A percentile compares a stretch with the other conserved stretches of the same genome.
phyloP scores from a whole-genome alignment of 768 basidiomycete species.

The Lepiota brunneoincarnata region DNA sequence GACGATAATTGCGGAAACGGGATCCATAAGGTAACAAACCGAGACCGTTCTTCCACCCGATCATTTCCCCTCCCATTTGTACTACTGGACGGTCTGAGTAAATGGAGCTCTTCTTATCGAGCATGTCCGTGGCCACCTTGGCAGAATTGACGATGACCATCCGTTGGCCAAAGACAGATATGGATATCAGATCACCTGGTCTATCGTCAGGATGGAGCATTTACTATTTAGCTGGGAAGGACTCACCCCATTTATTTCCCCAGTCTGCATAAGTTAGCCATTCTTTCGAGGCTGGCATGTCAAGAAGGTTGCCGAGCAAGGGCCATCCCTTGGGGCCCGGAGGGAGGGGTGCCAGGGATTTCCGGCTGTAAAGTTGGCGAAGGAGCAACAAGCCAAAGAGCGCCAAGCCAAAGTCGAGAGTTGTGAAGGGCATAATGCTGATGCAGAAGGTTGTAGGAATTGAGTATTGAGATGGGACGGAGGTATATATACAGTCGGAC shows the following conservation, averaged over 20 bases:
- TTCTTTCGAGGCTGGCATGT: constrained; percentile 44
- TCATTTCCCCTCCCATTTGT: constrained; percentile 41
- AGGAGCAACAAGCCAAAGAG: constrained; percentile 17
- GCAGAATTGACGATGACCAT: constrained; percentile 43
- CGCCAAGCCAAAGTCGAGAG: constrained; percentile 18
- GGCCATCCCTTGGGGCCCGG: constrained; percentile 46
- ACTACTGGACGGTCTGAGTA: constrained; percentile 54
- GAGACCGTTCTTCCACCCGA: constrained; percentile 36
- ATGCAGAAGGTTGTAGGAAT: neutral
- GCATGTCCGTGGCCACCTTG: constrained; percentile 41
- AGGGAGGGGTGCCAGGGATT: constrained; percentile 28
- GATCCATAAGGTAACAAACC: constrained; percentile 35
- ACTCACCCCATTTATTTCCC: constrained; percentile 43
- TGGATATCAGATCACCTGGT: constrained; percentile 42
- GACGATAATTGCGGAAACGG: constrained; percentile 38
- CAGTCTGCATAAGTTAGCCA: constrained; percentile 45
- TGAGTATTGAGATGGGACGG: too few relatives aligned
- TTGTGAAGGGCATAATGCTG: constrained; percentile 3
- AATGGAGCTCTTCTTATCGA: constrained; percentile 48
- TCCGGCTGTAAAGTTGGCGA: constrained; percentile 16
- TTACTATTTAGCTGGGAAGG: too few relatives aligned
- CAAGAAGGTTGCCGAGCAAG: constrained; percentile 44
- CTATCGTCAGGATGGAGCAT: neutral
- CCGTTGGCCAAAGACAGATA: constrained; percentile 42
- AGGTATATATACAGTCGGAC: neutral